phyloP scores from a whole-genome alignment of 2,329 filamentous ascomycete species.

The Ceratocystis albifundus region DNA sequence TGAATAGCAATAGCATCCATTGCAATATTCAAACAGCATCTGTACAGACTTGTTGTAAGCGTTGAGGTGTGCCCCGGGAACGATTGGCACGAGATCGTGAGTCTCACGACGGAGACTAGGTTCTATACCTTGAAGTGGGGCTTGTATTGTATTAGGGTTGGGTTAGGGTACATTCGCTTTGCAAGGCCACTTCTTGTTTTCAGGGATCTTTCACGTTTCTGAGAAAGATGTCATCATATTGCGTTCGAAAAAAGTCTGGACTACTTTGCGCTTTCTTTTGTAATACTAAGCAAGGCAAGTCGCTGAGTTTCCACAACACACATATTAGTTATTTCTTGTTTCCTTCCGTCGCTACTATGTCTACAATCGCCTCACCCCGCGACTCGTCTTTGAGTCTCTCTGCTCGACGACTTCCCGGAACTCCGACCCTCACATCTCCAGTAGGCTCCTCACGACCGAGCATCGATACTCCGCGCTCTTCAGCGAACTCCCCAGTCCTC shows the following conservation, averaged over 20 bases:
- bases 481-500: conserved; percentile 40
- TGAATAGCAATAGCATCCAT: conserved; percentile 36
- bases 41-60: too few species aligned
- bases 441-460: conserved; percentile 67
- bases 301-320: background rate
- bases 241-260: background rate
- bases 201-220: background rate
- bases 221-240: conserved; percentile 12
- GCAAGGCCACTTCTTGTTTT: conserved; percentile 11
- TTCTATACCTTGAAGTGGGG: conserved; percentile 8
- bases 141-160: background rate
- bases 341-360: conserved; percentile 37
- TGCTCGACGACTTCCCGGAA: conserved; percentile 43
- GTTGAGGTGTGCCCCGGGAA: too few species aligned
- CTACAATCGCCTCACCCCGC: conserved; percentile 52
- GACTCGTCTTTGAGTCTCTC: conserved; percentile 40
- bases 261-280: background rate
- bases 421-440: conserved; percentile 37
- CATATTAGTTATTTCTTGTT: background rate
- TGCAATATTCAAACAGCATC: background rate
- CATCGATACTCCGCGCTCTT: conserved; percentile 53
- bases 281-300: background rate
- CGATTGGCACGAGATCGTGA: too few species aligned
- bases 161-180: background rate
- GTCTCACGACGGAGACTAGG: too few species aligned